Conservation (phyloP, 2,329 filamentous ascomycete species). For the Endoconidiophora laricicola region DNA sequence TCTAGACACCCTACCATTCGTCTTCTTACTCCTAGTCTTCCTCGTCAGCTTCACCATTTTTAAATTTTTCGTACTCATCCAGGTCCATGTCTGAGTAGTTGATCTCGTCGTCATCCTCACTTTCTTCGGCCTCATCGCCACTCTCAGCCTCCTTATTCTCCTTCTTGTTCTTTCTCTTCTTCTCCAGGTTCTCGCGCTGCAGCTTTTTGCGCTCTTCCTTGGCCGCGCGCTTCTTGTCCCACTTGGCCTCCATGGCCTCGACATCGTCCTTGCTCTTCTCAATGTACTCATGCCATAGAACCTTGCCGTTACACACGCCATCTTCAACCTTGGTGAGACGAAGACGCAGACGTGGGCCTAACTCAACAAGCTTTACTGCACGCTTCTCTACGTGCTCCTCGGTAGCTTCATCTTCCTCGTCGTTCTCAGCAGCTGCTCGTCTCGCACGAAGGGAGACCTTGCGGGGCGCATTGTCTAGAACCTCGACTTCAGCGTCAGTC, state of each 20-base stretch:
- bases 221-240: constrained; percentile 60
- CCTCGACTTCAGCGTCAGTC: constrained; percentile 89
- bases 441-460: constrained; percentile 28
- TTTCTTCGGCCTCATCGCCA: constrained; percentile 20
- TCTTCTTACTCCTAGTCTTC: constrained; percentile 10
- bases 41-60: constrained; percentile 8
- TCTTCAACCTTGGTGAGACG: constrained; percentile 93
- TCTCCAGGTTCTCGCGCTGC: constrained; percentile 82
- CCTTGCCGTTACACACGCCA: constrained; percentile 70
- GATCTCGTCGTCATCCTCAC: constrained; percentile 23
- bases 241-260: constrained; percentile 62
- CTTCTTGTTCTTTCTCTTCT: constrained; percentile 44
- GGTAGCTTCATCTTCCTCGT: constrained; percentile 13
- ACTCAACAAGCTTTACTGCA: constrained; percentile 79
- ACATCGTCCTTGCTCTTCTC: constrained; percentile 68
- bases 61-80: constrained; percentile 25
- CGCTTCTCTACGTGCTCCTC: constrained; percentile 57
- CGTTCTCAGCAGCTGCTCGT: constrained; percentile 30
- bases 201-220: constrained; percentile 68
- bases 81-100: constrained; percentile 22
- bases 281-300: constrained; percentile 96
- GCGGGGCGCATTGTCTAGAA: constrained; percentile 47
- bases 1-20: constrained; percentile 1
- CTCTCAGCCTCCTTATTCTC: constrained; percentile 23
- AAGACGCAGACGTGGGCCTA: constrained; percentile 78